Conservation (phyloP, 2,329 filamentous ascomycete genomes). For the Tolypocladium tropicale region DNA sequence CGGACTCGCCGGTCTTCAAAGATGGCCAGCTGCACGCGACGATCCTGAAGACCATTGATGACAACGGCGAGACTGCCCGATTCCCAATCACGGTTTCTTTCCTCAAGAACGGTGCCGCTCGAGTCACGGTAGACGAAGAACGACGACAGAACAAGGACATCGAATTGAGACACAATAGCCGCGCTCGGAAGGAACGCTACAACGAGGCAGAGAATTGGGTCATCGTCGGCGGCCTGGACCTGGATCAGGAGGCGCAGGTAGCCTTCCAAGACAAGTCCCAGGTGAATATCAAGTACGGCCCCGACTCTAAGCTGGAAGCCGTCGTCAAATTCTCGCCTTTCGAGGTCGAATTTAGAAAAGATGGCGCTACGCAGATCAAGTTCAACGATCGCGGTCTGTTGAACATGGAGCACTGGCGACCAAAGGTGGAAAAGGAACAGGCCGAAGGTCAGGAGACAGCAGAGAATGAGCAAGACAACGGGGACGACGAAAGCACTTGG, state of each 20-base stretch:
- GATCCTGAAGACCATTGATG: constrained; percentile 69
- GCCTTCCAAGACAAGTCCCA: constrained; percentile 54
- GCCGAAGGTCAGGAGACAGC: constrained; percentile 42
- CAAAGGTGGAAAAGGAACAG: constrained; percentile 61
- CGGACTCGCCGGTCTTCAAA: constrained; percentile 63
- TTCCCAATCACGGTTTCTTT: constrained; percentile 82
- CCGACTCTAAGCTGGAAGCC: constrained; percentile 65
- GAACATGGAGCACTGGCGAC: constrained; percentile 92
- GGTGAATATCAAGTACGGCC: constrained; percentile 72
- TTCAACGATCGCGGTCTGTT: constrained; percentile 84
- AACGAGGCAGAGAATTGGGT: constrained; percentile 84
- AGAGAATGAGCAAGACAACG: constrained; percentile 32
- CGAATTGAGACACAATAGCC: constrained; percentile 74
- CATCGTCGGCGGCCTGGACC: constrained; percentile 68
- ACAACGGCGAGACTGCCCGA: constrained; percentile 54
- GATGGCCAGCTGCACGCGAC: constrained; percentile 70
- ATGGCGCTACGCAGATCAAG: constrained; percentile 71
- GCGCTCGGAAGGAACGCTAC: constrained; percentile 82
- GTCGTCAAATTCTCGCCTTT: constrained; percentile 78
- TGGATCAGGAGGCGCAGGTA: constrained; percentile 62
- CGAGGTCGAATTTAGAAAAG: constrained; percentile 73
- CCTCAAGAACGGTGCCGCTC: constrained; percentile 77
- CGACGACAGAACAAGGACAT: constrained; percentile 83
- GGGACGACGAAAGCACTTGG: constrained; percentile 80
- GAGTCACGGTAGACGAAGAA: constrained; percentile 86